Conservation (phyloP, 1,139 yeast species). For the Petasospora fabianii region DNA sequence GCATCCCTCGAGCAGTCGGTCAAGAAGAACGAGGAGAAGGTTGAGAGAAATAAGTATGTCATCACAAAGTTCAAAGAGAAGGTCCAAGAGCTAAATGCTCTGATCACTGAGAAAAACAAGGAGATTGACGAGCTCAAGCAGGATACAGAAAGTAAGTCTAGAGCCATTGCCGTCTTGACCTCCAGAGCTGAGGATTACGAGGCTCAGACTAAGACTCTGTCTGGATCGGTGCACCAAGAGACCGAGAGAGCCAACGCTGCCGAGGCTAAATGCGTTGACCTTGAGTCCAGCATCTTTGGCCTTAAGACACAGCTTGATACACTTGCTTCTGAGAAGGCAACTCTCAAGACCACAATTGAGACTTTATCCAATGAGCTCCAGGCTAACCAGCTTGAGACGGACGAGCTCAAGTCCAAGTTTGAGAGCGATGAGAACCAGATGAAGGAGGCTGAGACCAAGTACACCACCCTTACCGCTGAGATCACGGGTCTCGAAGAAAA, state of each 20-base stretch:
- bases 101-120: slow-evolving; percentile 34
- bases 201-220: slow-evolving; percentile 24
- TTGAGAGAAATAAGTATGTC: slow-evolving; percentile 18
- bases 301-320: slow-evolving; percentile 1
- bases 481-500: neutral
- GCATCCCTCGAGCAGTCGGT: slow-evolving; percentile 29
- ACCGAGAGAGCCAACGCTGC: slow-evolving; percentile 4
- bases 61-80: slow-evolving; percentile 30
- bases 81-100: slow-evolving; percentile 30
- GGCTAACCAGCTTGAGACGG: slow-evolving; percentile 2
- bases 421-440: slow-evolving; percentile 5
- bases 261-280: neutral
- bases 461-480: slow-evolving; percentile 3
- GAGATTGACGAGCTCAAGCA: slow-evolving; percentile 29
- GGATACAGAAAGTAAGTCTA: slow-evolving; percentile 28
- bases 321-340: slow-evolving; percentile 1
- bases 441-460: slow-evolving; percentile 4
- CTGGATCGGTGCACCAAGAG: slow-evolving; percentile 11
- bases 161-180: slow-evolving; percentile 17
- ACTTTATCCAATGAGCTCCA: neutral
- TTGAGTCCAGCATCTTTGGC: slow-evolving; percentile 2
- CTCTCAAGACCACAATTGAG: neutral
- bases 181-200: slow-evolving; percentile 23
- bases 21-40: slow-evolving; percentile 25
- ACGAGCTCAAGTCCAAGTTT: slow-evolving; percentile 1